These are phyloP conservation scores for Lasiodiplodia sp. DNA, from an alignment of 2,329 filamentous ascomycete species.

Conservation along the genomic window DNA sequence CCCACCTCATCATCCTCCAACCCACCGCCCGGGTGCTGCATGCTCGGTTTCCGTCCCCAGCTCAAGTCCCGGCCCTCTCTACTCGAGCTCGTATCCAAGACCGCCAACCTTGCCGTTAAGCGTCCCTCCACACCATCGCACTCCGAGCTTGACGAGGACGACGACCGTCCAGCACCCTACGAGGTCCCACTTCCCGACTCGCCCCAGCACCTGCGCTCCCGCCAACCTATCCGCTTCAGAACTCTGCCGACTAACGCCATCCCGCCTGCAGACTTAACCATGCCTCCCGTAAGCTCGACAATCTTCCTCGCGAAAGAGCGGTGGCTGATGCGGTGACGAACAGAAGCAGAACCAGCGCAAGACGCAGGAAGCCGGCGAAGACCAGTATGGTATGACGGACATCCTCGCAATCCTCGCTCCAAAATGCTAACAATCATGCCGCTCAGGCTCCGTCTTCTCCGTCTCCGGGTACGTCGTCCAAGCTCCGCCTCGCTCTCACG, in stretches of 20 bases:
- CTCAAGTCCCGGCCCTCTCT: constrained; percentile 67
- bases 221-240: neutral
- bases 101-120: constrained; percentile 54
- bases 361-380: constrained; percentile 57
- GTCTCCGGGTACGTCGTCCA: constrained; percentile 64
- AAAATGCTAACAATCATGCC: constrained; percentile 13
- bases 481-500: constrained; percentile 31
- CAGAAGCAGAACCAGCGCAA: constrained; percentile 51
- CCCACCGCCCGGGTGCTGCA: constrained; percentile 41
- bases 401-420: neutral
- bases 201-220: constrained; percentile 37
- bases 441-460: constrained; percentile 69
- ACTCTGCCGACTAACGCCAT: constrained; percentile 5
- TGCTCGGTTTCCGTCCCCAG: constrained; percentile 66
- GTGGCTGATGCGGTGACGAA: constrained; percentile 33
- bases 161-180: constrained; percentile 31
- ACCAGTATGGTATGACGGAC: constrained; percentile 60
- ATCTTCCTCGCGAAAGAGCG: neutral
- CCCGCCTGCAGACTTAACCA: constrained; percentile 35
- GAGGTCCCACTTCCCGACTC: constrained; percentile 40
- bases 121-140: constrained; percentile 20
- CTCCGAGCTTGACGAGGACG: constrained; percentile 29
- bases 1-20: constrained; percentile 27
- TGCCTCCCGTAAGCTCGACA: constrained; percentile 40
- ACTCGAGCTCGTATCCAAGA: constrained; percentile 65